Evolutionary conservation across 371 early-diverging fungal genomes (phyloP), one percentile per base, ranked within the genome.

Genomic region (Mortierella sp.): DNA sequence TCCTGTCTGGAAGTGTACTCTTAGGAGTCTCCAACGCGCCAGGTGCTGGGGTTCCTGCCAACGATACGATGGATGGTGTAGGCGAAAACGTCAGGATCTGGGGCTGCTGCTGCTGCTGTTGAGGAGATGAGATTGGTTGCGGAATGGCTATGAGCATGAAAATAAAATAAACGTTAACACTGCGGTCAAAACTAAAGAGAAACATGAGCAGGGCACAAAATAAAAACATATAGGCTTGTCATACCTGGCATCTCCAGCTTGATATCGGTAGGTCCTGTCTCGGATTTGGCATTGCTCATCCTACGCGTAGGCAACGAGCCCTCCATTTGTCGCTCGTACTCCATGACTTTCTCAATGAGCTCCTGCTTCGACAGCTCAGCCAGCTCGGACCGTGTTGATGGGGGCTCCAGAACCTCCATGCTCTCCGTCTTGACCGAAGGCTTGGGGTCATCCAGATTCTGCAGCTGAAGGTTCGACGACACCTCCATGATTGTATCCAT

Each of bases 401-500:
- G 73, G 3, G 73, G 67, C 9, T 83, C 83, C 10, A 71, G 44
- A 5, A 44, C 73, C n/a, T 79, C 80, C 76, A 83, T 79, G 43
- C 64, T 64, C 64, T 76, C 79, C 4, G 67, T 43, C 46, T 79
- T 79, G 24, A 31, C 24, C 19, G 48, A 51, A 26, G 75, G 53
- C 64, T 78, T 72, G 5, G 78, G 51, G 40, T 83, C 83, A 19
- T 79, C 79, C 67, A 83, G 48, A 34, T 72, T 83, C 5, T 83
- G 83, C 40, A 79, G 83, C 37, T 83, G 76, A 37, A 83, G 74
- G 40, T 67, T 79, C 55, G 83, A 79, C 1, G 79, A 79, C 0
- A 83, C 83, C 28, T 83, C 83, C 83, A 83, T 83, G 55, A 83
- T 79, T 21, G 79, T 83, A 55, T 83, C 83, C 83, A 83, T 74